Conservation (phyloP, 2,329 filamentous ascomycete genomes). For the Trichoderma harzianum region DNA sequence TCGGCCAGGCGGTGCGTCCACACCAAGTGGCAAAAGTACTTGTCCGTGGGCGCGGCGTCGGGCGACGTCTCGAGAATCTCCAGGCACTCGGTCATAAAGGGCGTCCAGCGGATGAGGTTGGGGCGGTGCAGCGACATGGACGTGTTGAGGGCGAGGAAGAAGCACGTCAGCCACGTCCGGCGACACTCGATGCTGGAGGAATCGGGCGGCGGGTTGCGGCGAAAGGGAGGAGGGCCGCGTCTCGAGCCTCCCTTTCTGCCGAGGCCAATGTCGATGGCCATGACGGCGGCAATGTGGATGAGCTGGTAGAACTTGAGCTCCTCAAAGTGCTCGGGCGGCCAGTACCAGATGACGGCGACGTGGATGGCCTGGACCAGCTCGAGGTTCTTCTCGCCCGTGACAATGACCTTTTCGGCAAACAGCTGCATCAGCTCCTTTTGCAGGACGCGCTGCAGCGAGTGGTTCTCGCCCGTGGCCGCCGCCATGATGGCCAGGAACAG, state of each 20-base stretch:
- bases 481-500: constrained; percentile 71
- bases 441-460: constrained; percentile 57
- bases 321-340: constrained; percentile 76
- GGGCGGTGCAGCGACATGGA: constrained; percentile 60
- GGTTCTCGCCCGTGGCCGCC: constrained; percentile 57
- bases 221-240: constrained; percentile 34
- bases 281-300: constrained; percentile 73
- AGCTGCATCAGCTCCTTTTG: constrained; percentile 67
- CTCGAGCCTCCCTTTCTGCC: constrained; percentile 41
- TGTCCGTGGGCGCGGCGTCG: constrained; percentile 55
- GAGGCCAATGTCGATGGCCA: constrained; percentile 81
- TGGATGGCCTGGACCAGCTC: constrained; percentile 79
- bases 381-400: constrained; percentile 74
- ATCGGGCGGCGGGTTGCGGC: constrained; percentile 44
- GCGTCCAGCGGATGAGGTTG: constrained; percentile 56
- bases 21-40: constrained; percentile 56
- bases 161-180: constrained; percentile 58
- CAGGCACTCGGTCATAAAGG: constrained; percentile 59
- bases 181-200: constrained; percentile 53
- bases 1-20: constrained; percentile 63
- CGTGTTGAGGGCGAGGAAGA: constrained; percentile 57
- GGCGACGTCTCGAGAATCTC: constrained; percentile 52
- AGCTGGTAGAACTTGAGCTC: constrained; percentile 89
- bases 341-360: constrained; percentile 78
- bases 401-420: constrained; percentile 70